Evolutionary conservation across 192 early-diverging fungal genomes (phyloP), one percentile per base, ranked within the genome.

Genomic region (Obelidium mucronatum): DNA sequence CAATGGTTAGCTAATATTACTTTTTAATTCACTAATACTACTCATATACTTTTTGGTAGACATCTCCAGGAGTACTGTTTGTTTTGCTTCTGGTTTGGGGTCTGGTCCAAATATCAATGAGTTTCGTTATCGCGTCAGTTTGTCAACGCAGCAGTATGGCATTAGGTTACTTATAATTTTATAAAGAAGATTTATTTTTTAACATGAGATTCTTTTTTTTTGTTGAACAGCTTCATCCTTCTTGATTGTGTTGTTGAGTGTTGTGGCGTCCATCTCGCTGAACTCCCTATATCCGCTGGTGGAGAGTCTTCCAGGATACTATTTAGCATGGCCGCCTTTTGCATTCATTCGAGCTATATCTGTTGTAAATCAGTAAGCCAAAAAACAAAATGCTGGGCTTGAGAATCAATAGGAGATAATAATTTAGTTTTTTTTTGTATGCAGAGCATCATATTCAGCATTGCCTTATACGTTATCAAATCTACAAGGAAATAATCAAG

Each of bases 261-360:
- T 94, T 30, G 84, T 94, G 19, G 79, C 92, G 28, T 86, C 87
- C 31, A 78, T 93, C 0, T 84, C 87, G 17, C 71, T 82, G 1
- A 84, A 84, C 54, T 19, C 36, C 0, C 75, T 92, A 26, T 90
- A 85, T 62, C 28, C 36, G 37, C 62, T 63, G 8, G 24, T 34
- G 2, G 35, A 78, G 39, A 8, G 8, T 2, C 81, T 82, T 3
- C 87, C 90, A 1, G 33, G 70, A 19, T 80, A 59, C 19, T 84
- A 89, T 74, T 85, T 89, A 73, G 73, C 89, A 55, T 93, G 92
- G 92, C 92, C 92, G 1, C 89, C 90, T 5, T 92, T 93, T 73
- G 92, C 90, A 30, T 93, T 91, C 76, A 92, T 87, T 72, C 83
- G 86, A 2, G 79, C 84, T 26, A 60, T 93, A 33, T 67, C 80